A percentile compares a stretch with the other conserved stretches of the same genome.
These are phyloP conservation scores for Davidsoniella australis DNA, from an alignment of 2,329 filamentous ascomycete genomes.

Conservation along the genomic window DNA sequence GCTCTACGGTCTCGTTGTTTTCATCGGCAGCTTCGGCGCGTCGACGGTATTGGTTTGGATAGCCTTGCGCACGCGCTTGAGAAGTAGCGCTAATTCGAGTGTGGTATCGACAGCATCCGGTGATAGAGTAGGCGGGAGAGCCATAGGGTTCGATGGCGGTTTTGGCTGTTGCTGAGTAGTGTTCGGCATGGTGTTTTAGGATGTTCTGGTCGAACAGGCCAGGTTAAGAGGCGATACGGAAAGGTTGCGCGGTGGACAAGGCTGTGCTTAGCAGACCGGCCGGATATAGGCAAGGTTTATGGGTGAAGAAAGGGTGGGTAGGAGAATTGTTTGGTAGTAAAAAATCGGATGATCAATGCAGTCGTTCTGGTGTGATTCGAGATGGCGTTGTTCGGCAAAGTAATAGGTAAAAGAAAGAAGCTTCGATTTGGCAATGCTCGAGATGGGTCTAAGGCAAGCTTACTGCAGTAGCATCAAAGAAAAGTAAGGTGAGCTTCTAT, in stretches of 20 bases:
- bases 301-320: neutral
- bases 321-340: neutral
- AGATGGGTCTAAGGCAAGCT: no score
- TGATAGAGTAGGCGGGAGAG: slow-evolving; percentile 47
- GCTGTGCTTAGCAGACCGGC: neutral
- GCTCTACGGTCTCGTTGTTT: slow-evolving; percentile 15
- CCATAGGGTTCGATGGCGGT: slow-evolving; percentile 22
- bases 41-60: slow-evolving; percentile 6
- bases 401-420: no score
- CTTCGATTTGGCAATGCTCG: no score
- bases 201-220: neutral
- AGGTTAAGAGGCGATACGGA: neutral
- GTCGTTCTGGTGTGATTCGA: neutral
- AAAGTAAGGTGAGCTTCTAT: no score
- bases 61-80: slow-evolving; percentile 48
- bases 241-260: neutral
- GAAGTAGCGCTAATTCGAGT: slow-evolving; percentile 61
- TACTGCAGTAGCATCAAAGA: no score
- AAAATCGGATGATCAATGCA: neutral
- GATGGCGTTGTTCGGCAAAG: neutral
- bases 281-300: no score
- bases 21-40: slow-evolving; percentile 11
- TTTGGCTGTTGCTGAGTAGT: no score
- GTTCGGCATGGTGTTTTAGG: neutral
- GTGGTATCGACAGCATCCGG: slow-evolving; percentile 75